Conservation (phyloP, 176 grass and related monocot genomes). For the Bromus sterilis region DNA sequence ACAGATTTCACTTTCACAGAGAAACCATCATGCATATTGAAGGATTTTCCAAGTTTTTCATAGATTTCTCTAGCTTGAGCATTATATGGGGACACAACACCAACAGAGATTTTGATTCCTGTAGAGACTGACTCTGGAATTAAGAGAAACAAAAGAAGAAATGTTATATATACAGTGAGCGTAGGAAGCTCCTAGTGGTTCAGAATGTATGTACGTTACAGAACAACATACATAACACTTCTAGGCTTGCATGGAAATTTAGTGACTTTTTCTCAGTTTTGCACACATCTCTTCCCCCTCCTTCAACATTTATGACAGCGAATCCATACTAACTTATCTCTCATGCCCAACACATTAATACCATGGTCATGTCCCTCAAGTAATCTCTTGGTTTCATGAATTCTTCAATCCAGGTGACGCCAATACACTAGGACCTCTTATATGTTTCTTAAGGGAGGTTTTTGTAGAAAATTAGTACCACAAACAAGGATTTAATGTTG, state of each 20-base stretch:
- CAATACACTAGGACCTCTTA: too few relatives aligned
- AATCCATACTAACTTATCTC: neutral
- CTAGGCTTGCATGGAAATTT: neutral
- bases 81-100: constrained; percentile 46
- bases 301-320: neutral
- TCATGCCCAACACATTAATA: neutral
- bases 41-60: constrained; percentile 26
- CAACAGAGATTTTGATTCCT: constrained; percentile 35
- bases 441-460: neutral
- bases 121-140: constrained; percentile 22
- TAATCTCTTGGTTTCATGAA: neutral
- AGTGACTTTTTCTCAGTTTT: neutral
- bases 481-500: neutral
- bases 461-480: neutral
- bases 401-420: neutral
- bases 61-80: constrained; percentile 39
- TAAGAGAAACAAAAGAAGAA: neutral
- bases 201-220: neutral
- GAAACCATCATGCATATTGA: constrained; percentile 7
- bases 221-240: neutral
- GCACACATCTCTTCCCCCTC: neutral
- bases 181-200: neutral
- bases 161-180: neutral
- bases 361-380: neutral
- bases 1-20: constrained; percentile 38